phyloP scores from a whole-genome alignment of 2,329 filamentous ascomycete genomes.

The Exophiala phaeomuriformis region DNA sequence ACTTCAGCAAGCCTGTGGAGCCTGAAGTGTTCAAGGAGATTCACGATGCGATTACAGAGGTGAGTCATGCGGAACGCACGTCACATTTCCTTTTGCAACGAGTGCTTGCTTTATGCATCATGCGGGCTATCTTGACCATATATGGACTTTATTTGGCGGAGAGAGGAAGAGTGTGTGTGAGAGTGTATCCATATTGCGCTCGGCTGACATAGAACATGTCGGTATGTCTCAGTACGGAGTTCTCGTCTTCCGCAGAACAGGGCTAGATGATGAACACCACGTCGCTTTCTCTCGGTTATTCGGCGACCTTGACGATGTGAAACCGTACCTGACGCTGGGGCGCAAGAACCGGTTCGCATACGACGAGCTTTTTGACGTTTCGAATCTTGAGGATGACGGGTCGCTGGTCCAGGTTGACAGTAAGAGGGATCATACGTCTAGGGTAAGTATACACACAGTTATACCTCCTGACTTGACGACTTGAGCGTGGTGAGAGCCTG shows the following conservation, averaged over 20 bases:
- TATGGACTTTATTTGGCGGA: too few relatives aligned
- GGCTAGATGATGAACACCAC: slow-evolving; percentile 16
- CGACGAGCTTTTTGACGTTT: slow-evolving; percentile 37
- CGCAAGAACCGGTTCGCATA: slow-evolving; percentile 43
- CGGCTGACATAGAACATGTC: neutral
- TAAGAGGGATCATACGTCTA: slow-evolving; percentile 38
- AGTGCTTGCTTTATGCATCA: neutral
- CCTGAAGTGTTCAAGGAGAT: slow-evolving; percentile 34
- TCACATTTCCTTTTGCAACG: neutral
- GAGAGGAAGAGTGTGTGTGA: too few relatives aligned
- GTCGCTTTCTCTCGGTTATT: slow-evolving; percentile 21
- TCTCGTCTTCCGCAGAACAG: slow-evolving; percentile 20
- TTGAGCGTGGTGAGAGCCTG: neutral
- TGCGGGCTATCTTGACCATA: neutral
- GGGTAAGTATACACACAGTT: slow-evolving; percentile 28
- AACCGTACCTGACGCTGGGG: slow-evolving; percentile 42
- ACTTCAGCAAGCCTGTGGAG: slow-evolving; percentile 32
- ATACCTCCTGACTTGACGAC: neutral
- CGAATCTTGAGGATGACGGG: neutral
- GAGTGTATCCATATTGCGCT: neutral
- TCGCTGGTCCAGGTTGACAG: slow-evolving; percentile 28
- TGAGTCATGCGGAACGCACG: slow-evolving; percentile 10
- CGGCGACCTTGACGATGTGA: slow-evolving; percentile 37
- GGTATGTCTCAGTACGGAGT: slow-evolving; percentile 14
- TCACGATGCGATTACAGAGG: slow-evolving; percentile 31